phyloP scores from a whole-genome alignment of 2,329 filamentous ascomycete species.

The Talaromyces rugulosus region DNA sequence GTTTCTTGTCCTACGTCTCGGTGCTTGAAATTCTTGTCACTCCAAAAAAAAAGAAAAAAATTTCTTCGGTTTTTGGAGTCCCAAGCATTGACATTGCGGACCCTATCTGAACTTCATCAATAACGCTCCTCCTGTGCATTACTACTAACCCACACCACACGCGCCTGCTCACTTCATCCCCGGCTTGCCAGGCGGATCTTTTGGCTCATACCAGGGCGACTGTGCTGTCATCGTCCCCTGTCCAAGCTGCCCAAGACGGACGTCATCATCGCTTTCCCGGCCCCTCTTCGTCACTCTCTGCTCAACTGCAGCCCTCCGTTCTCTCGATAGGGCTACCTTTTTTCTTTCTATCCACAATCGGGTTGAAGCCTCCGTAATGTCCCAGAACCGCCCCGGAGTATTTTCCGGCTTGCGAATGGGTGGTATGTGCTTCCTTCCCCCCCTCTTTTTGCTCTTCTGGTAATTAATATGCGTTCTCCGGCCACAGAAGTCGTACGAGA shows the following conservation, averaged over 20 bases:
- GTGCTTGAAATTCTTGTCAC: slow-evolving; percentile 11
- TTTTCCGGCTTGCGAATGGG: slow-evolving; percentile 92
- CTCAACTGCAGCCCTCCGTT: slow-evolving; percentile 42
- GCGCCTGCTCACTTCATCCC: slow-evolving; percentile 20
- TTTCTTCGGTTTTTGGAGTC: slow-evolving; percentile 15
- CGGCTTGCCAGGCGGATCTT: slow-evolving; percentile 10
- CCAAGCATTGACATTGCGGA: neutral
- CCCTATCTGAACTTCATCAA: neutral
- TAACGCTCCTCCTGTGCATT: neutral
- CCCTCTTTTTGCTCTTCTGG: slow-evolving; percentile 5
- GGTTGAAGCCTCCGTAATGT: slow-evolving; percentile 57
- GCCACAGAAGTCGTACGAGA: slow-evolving; percentile 90
- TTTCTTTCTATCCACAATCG: slow-evolving; percentile 17
- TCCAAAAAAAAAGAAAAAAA: neutral
- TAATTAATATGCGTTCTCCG: slow-evolving; percentile 17
- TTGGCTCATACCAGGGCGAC: slow-evolving; percentile 26
- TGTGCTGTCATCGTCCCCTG: slow-evolving; percentile 23
- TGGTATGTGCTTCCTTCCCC: slow-evolving; percentile 60
- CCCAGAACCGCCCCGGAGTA: slow-evolving; percentile 84
- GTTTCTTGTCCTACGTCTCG: slow-evolving; percentile 17
- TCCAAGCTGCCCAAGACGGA: slow-evolving; percentile 52
- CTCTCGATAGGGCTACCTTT: slow-evolving; percentile 33
- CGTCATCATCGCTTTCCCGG: slow-evolving; percentile 27
- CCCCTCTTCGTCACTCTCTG: slow-evolving; percentile 40
- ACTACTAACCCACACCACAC: neutral